Conservation (phyloP, 176 grass and related monocot species). For the Metroxylon sagu region DNA sequence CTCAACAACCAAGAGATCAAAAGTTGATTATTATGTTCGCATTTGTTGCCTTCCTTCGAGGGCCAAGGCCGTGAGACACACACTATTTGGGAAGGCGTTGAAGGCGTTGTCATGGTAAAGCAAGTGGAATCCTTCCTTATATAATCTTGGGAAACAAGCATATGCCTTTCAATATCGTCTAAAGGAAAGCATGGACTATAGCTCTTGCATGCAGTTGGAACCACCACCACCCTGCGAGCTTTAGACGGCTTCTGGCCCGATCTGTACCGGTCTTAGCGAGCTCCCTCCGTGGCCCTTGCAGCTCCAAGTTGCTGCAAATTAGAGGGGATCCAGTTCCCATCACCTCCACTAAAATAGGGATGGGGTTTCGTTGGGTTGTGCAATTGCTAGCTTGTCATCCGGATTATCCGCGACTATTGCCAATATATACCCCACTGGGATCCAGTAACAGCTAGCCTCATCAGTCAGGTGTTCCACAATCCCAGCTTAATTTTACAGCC, state of each 20-base stretch:
- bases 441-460: slow-evolving; percentile 52
- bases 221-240: slow-evolving; percentile 28
- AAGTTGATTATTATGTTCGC: too few species aligned
- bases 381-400: slow-evolving; percentile 58
- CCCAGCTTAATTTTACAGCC: slow-evolving; percentile 69
- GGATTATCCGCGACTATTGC: slow-evolving; percentile 53
- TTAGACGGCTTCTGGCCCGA: slow-evolving; percentile 64
- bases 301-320: slow-evolving; percentile 34
- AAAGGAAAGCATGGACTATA: too few species aligned
- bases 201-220: not conserved
- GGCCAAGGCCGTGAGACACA: too few species aligned
- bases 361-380: slow-evolving; percentile 27
- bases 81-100: too few species aligned
- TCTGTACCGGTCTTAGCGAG: slow-evolving; percentile 72
- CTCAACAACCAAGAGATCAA: too few species aligned
- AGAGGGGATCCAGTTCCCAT: slow-evolving; percentile 59
- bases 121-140: too few species aligned
- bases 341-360: slow-evolving; percentile 47
- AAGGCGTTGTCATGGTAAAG: too few species aligned
- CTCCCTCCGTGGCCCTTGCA: slow-evolving; percentile 63
- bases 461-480: slow-evolving; percentile 54
- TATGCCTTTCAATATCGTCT: too few species aligned
- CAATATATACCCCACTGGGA: slow-evolving; percentile 74
- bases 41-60: too few species aligned
- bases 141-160: too few species aligned